Evolutionary conservation across 768 basidiomycete genomes (phyloP).

Genomic region (Amanita exitialis): DNA sequence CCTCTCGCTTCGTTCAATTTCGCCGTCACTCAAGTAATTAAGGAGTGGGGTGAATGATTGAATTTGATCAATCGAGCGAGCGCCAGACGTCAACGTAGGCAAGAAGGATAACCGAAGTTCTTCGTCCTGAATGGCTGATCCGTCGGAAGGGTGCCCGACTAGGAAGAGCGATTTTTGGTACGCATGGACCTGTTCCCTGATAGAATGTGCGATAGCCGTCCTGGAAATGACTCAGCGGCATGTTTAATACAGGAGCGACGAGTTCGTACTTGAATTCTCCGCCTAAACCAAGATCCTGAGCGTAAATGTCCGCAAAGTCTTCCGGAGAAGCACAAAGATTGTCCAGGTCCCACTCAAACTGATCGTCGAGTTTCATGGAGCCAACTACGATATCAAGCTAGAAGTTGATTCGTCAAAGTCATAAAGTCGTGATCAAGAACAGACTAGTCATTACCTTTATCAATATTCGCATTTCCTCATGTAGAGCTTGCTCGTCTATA

Average conservation of each 20-base stretch:
- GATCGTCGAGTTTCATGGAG: constrained; percentile 86
- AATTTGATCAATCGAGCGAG: constrained; percentile 72
- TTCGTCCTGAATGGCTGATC: constrained; percentile 72
- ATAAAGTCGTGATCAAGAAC: neutral
- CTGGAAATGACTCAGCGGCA: constrained; percentile 27
- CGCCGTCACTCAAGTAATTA: constrained; percentile 79
- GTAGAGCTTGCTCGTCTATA: constrained; percentile 51
- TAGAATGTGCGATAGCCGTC: constrained; percentile 91
- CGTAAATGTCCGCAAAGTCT: constrained; percentile 83
- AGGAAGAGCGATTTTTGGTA: constrained; percentile 90
- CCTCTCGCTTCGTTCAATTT: constrained; percentile 82
- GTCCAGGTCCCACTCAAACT: constrained; percentile 96
- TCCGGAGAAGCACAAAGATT: constrained; percentile 78
- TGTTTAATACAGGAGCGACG: neutral
- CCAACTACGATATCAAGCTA: constrained; percentile 95
- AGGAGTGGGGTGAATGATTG: constrained; percentile 81
- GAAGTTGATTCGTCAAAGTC: constrained; percentile 6
- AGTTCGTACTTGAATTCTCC: constrained; percentile 83
- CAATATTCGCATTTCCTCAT: constrained; percentile 85
- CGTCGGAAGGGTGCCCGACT: constrained; percentile 79
- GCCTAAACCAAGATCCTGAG: constrained; percentile 76
- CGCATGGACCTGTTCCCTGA: constrained; percentile 88
- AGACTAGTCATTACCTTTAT: constrained; percentile 62
- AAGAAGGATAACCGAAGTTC: constrained; percentile 87
- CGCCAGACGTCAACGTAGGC: constrained; percentile 62